Evolutionary conservation across 1,139 yeast genomes (phyloP).

Genomic region (Yamadazyma triangularis): DNA sequence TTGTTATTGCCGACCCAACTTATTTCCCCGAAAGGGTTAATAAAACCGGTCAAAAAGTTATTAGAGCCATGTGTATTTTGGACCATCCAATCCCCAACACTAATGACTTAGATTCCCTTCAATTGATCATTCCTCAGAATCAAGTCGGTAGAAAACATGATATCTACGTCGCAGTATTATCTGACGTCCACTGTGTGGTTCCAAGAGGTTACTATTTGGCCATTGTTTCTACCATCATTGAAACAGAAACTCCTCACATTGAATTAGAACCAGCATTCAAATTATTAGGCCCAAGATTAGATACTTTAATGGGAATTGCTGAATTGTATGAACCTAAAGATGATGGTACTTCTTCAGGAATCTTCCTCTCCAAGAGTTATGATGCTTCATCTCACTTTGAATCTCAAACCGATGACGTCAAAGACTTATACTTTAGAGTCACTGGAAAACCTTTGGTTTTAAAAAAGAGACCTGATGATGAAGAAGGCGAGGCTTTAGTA

Average conservation of each 20-base stretch:
- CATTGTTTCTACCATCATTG: constrained; percentile 90
- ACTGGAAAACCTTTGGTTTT: constrained; percentile 89
- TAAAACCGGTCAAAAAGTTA: constrained; percentile 81
- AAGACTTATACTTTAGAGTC: constrained; percentile 86
- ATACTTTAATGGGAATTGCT: constrained; percentile 94
- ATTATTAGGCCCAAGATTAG: constrained; percentile 71
- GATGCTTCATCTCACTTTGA: constrained; percentile 97
- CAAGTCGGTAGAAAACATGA: constrained; percentile 93
- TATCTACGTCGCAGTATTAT: constrained; percentile 87
- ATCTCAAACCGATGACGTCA: constrained; percentile 93
- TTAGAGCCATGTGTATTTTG: constrained; percentile 91
- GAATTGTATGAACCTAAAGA: constrained; percentile 84
- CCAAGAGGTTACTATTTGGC: constrained; percentile 90
- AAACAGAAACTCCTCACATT: constrained; percentile 87
- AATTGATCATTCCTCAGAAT: constrained; percentile 93
- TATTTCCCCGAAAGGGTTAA: constrained; percentile 90
- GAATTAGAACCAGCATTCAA: constrained; percentile 95
- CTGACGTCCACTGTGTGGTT: constrained; percentile 87
- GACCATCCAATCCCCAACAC: constrained; percentile 89
- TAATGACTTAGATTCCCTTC: constrained; percentile 80
- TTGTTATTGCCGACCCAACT: constrained; percentile 97
- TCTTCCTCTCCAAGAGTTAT: constrained; percentile 82
- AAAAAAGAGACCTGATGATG: constrained; percentile 64
- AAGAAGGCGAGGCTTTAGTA: constrained; percentile 29
- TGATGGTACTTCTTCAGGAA: constrained; percentile 77